Percentiles rank a stretch among this genome's conserved stretches.
These are phyloP conservation scores for Talinum fruticosum DNA, from an alignment of 148 eudicot genomes.

Conservation along the genomic window DNA sequence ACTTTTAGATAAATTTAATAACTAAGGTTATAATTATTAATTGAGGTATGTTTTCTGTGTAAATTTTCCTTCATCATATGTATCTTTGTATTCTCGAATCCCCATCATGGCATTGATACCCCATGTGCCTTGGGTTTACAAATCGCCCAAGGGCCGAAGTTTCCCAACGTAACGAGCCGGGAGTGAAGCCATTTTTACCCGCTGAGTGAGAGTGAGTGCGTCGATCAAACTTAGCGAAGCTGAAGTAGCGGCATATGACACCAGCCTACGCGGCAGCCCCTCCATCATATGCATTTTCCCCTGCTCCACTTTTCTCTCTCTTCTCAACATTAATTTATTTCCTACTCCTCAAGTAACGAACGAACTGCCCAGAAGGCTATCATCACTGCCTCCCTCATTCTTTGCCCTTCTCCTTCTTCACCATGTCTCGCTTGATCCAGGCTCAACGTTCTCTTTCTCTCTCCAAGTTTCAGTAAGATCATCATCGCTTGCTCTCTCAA, in stretches of 20 bases:
- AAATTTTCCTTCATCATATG: too few relatives aligned
- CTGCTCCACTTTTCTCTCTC: background rate
- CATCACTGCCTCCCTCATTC: background rate
- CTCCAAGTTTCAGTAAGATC: slow-evolving; percentile 40
- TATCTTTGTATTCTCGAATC: too few relatives aligned
- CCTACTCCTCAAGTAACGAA: background rate
- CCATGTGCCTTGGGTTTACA: background rate
- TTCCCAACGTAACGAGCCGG: background rate
- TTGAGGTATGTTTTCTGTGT: too few relatives aligned
- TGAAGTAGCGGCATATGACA: background rate
- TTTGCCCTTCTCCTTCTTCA: background rate
- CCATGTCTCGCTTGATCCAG: slow-evolving; percentile 55
- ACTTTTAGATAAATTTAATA: too few relatives aligned
- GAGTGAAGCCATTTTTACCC: background rate
- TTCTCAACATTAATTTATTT: too few relatives aligned
- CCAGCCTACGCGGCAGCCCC: background rate
- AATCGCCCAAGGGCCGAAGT: background rate
- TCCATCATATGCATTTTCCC: background rate
- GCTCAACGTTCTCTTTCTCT: slow-evolving; percentile 33
- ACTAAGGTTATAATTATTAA: too few relatives aligned
- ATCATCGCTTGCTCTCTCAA: background rate
- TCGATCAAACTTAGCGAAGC: background rate
- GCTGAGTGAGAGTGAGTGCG: too few relatives aligned
- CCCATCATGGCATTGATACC: too few relatives aligned
- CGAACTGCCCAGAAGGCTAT: background rate